These are phyloP conservation scores for Fusarium redolens DNA, from an alignment of 2,329 filamentous ascomycete genomes.

Conservation along the genomic window DNA sequence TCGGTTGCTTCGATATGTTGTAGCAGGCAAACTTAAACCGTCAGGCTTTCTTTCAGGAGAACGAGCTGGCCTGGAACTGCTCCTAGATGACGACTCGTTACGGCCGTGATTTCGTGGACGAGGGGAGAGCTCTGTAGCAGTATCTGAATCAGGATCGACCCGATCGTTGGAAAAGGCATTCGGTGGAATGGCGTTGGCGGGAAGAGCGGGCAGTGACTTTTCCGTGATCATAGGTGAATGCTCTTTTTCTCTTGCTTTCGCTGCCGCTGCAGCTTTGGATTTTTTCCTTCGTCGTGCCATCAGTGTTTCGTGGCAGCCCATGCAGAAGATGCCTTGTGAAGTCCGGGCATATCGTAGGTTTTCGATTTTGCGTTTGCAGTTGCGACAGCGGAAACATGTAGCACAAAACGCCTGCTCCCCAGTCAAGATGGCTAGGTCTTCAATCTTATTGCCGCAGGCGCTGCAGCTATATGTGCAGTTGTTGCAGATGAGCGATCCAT, in stretches of 20 bases:
- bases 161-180: constrained; percentile 71
- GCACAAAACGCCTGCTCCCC: constrained; percentile 98
- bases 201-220: constrained; percentile 92
- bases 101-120: constrained; percentile 65
- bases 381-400: constrained; percentile 95
- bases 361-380: constrained; percentile 99
- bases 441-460: constrained; percentile 96
- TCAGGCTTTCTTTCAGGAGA: constrained; percentile 69
- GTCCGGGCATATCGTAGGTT: constrained; percentile 97
- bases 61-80: constrained; percentile 62
- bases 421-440: constrained; percentile 95
- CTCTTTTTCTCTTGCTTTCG: constrained; percentile 73
- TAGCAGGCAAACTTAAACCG: constrained; percentile 77
- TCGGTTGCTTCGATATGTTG: constrained; percentile 81
- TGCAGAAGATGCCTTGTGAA: constrained; percentile 98
- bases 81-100: constrained; percentile 67
- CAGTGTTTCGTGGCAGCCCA: constrained; percentile 96
- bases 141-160: constrained; percentile 71
- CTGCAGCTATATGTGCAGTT: constrained; percentile 99
- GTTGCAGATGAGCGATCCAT: constrained; percentile 98
- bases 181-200: constrained; percentile 75
- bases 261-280: constrained; percentile 72
- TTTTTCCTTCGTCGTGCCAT: constrained; percentile 94
- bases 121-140: constrained; percentile 76
- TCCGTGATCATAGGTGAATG: constrained; percentile 78